These are phyloP conservation scores for Populus hybrid DNA, from an alignment of 441 rosid species.

Conservation along the genomic window DNA sequence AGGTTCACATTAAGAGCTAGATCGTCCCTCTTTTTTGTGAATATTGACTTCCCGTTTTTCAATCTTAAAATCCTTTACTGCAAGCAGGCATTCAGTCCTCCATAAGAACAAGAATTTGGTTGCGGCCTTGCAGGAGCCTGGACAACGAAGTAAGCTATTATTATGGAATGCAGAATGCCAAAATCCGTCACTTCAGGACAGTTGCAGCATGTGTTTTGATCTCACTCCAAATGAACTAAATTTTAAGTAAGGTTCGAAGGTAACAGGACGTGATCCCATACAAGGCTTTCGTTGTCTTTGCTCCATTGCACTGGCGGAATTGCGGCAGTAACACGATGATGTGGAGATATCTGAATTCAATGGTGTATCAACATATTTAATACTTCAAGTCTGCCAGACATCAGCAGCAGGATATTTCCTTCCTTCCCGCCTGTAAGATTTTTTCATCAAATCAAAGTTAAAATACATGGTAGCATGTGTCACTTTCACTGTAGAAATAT, in stretches of 20 bases:
- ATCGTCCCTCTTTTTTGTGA: slow-evolving; percentile 7
- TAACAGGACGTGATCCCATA: background rate
- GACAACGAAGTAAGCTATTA: slow-evolving; percentile 15
- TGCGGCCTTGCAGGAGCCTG: background rate
- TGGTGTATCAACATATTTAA: background rate
- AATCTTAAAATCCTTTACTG: background rate
- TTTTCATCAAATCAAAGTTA: background rate
- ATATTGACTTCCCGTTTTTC: slow-evolving; percentile 11
- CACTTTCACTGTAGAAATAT: background rate
- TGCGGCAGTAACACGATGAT: background rate
- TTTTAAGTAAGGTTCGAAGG: background rate
- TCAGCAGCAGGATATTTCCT: background rate
- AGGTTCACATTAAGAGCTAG: slow-evolving; percentile 51
- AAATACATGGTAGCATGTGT: background rate
- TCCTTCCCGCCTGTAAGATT: background rate
- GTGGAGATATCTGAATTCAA: background rate
- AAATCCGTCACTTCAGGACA: background rate
- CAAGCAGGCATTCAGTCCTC: background rate
- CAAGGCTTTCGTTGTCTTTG: background rate
- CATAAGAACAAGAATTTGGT: background rate
- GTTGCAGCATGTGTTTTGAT: background rate
- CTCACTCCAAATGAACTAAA: background rate
- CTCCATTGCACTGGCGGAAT: background rate
- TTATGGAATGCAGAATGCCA: slow-evolving; percentile 1
- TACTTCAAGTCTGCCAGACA: background rate